Base-by-base conservation (phyloP, 1,139 yeast genomes). In the Hemisphaericaspora lyxosophila region DNA sequence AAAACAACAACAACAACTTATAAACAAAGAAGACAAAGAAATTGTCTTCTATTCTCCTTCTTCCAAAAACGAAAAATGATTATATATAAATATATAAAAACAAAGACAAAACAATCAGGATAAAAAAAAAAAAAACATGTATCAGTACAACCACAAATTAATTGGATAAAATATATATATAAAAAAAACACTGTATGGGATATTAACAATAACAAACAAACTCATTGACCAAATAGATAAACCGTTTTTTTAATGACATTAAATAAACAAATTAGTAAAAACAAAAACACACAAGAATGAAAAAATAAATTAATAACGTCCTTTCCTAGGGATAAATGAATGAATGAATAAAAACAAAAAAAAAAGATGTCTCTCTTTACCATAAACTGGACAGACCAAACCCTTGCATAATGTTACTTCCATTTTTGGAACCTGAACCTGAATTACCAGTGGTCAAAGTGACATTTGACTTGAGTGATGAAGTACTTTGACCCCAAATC, bases 401-500 rank as follows among this genome's bases (percentile, higher is more conserved):
- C 5, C 43, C 36, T 5, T 38, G 37, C 28, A 40, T 29, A 17
- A 38, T 22, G 28, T 38, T 40, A 27, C 35, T 37, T 12, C 36
- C 28, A 29, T 33, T 22, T 16, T 39, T 39, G 9, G 41, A 13
- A 14, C 16, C 15, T 18, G n/a, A 5, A 16, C n/a, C 17, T 16
- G 34, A 22, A 17, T 31, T 31, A 9, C 34, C 34, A 22, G 42
- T 35, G n/a, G 43, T 34, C 17, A 35, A 29, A 3, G 41, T 37
- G 15, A 31, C 36, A n/a, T 34, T 33, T 13, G 41, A 34, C 26
- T 34, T 40, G 27, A 34, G 25, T 13, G 33, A 28, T 7, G n/a
- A 22, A 8, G 27, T 34, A 18, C 36, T 26, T 26, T 40, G 42
- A 7, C 45, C 45, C 46, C 46, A 43, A 16, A 43, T 43, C 14